Percentiles rank a stretch among this genome's conserved stretches.
Evolutionary conservation across 495 filamentous ascomycete genomes (phyloP).

Genomic region (Rusavskia elegans): DNA sequence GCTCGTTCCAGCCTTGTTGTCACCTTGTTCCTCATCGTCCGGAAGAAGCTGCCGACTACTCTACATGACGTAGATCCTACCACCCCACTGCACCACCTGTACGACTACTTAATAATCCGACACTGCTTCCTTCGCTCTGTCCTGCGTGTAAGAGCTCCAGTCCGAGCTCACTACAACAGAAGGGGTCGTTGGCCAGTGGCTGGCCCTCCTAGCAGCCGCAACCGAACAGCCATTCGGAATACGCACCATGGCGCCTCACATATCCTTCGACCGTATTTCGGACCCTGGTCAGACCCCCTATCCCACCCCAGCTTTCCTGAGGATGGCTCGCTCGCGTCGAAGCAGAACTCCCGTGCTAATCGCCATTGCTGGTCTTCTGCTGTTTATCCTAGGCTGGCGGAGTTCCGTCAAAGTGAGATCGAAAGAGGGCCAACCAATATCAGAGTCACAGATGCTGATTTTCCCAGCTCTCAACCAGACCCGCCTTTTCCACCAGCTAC

Average conservation of each 20-base stretch:
- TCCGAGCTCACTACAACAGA: too few species aligned
- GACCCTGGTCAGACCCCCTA: conserved; percentile 5
- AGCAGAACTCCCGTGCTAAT: conserved; percentile 5
- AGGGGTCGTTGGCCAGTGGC: too few species aligned
- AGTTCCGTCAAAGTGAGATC: conserved; percentile 9
- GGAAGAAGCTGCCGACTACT: neutral
- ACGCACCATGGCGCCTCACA: conserved; percentile 1
- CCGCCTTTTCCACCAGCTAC: conserved; percentile 1
- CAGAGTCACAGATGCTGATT: neutral
- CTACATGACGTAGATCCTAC: neutral
- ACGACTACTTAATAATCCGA: too few species aligned
- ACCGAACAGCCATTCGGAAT: too few species aligned
- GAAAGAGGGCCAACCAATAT: neutral
- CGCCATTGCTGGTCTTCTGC: conserved; percentile 4
- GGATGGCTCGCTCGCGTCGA: conserved; percentile 12
- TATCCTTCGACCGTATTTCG: conserved; percentile 11
- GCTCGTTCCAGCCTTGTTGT: neutral
- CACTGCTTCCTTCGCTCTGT: too few species aligned
- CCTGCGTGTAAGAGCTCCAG: too few species aligned
- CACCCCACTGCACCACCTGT: too few species aligned
- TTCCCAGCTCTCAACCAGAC: neutral
- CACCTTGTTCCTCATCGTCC: neutral
- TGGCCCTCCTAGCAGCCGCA: neutral
- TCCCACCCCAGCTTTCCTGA: conserved; percentile 12
- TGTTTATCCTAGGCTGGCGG: conserved; percentile 11